These are phyloP conservation scores for Balamuthia mandrillaris DNA, from an alignment of 208 protist species.

Conservation along the genomic window DNA sequence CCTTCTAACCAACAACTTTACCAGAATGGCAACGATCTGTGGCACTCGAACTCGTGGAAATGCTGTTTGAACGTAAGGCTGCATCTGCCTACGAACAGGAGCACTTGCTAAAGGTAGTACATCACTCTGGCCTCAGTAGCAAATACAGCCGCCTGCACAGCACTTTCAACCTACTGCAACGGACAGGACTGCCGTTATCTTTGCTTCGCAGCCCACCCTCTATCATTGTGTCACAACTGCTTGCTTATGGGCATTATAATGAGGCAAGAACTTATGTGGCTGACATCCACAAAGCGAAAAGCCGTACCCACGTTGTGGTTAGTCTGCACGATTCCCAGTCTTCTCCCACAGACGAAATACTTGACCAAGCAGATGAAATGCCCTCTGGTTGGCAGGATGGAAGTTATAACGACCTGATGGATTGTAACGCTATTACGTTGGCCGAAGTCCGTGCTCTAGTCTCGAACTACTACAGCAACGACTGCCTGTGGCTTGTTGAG, in stretches of 20 bases:
- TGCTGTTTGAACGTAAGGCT: neutral
- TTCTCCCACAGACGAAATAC: no score
- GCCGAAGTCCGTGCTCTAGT: neutral
- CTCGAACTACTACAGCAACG: neutral
- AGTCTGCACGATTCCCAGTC: no score
- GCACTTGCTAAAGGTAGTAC: conserved; percentile 16
- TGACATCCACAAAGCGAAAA: no score
- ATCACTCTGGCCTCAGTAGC: neutral
- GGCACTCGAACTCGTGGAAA: neutral
- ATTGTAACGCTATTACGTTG: no score
- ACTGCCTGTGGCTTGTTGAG: neutral
- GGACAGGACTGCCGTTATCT: neutral
- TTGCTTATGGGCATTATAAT: neutral
- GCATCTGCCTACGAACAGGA: neutral
- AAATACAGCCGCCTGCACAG: conserved; percentile 14
- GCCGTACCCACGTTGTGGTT: no score
- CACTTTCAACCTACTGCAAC: neutral
- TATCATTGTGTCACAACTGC: neutral
- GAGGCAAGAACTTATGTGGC: neutral
- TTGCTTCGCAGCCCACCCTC: neutral
- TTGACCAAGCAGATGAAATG: no score
- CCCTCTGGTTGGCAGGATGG: no score
- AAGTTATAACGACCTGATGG: no score
- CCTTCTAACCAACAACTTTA: neutral
- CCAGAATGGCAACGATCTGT: neutral